Evolutionary conservation across 176 grass and related monocot genomes (phyloP), one percentile per base, ranked within the genome.

Genomic region (Dendrocalamus sinicus): DNA sequence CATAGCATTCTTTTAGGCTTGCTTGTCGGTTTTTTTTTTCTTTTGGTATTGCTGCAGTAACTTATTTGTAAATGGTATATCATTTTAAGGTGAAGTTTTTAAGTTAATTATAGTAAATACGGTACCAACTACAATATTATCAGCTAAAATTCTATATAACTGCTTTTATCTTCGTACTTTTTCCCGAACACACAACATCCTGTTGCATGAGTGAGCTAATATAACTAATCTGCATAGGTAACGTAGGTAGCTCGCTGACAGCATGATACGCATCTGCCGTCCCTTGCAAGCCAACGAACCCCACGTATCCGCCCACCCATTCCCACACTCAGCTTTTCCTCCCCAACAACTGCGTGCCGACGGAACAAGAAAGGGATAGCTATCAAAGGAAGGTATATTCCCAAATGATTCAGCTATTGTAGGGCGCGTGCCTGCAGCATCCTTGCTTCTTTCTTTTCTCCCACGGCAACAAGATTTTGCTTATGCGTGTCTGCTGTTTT

Each of bases 201-300:
- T 2, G 46, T 54, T 35, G 37, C 58, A 47, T 1, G 58, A 79
- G 59, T 12, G 58, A 30, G 59, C 59, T 32, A 20, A 65, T 30
- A 10, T 3, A 55, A 76, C 59, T 24, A 17, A 17, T 41, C 5
- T 39, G 11, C 55, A 13, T 44, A 43, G 37, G 24, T 65, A 48
- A 14, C 5, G 20, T 77, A 77, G 74, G 4, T n/a, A 58, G 74
- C 40, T 78, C 13, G 44, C 41, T 46, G 76, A 79, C 76, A 79
- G 41, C 59, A 57, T 58, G 73, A 12, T 55, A 20, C 40, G 77
- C 77, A 79, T 66, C 43, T 66, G 77, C 43, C 60, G 76, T 65
- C 76, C 58, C 76, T 79, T 79, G 76, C 76, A 79, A 79, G 59
- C 59, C 41, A 79, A 64, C 60, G 43, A 24, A 6, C n/a, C 11